Conservation (phyloP, 371 early-diverging fungal genomes). For the Syncephalastrum sp. region DNA sequence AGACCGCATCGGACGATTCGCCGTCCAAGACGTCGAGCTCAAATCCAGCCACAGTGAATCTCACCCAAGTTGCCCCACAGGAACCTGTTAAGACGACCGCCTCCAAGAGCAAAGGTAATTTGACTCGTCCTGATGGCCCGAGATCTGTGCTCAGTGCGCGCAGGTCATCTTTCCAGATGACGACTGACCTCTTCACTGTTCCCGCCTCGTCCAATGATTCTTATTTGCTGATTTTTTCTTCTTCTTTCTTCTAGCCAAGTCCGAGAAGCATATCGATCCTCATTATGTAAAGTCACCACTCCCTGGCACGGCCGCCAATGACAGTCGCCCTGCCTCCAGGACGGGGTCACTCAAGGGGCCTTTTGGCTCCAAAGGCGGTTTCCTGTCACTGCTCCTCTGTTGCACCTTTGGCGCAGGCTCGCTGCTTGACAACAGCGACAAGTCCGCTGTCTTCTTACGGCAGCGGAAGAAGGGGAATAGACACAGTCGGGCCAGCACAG, state of each 20-base stretch:
- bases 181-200: constrained; percentile 3
- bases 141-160: constrained; percentile 2
- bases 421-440: constrained; percentile 14
- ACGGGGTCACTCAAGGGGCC: constrained; percentile 11
- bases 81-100: constrained; percentile 12
- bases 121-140: background rate
- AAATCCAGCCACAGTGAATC: constrained; percentile 7
- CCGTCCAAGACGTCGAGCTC: constrained; percentile 9
- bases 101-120: constrained; percentile 12
- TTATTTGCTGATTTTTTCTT: background rate
- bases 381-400: constrained; percentile 23
- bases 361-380: constrained; percentile 12
- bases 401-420: constrained; percentile 20
- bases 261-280: constrained; percentile 3
- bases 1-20: constrained; percentile 7
- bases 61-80: constrained; percentile 20
- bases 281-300: constrained; percentile 10
- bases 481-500: constrained; percentile 8
- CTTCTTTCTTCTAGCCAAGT: background rate
- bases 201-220: background rate
- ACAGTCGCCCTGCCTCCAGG: constrained; percentile 6
- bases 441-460: constrained; percentile 10
- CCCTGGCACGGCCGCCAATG: constrained; percentile 2
- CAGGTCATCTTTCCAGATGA: background rate
- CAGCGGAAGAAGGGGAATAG: constrained; percentile 5